Percentiles rank a stretch among this genome's conserved stretches.
Evolutionary conservation across 345 rosid genomes (phyloP).

Genomic region (Cardamine resedifolia): DNA sequence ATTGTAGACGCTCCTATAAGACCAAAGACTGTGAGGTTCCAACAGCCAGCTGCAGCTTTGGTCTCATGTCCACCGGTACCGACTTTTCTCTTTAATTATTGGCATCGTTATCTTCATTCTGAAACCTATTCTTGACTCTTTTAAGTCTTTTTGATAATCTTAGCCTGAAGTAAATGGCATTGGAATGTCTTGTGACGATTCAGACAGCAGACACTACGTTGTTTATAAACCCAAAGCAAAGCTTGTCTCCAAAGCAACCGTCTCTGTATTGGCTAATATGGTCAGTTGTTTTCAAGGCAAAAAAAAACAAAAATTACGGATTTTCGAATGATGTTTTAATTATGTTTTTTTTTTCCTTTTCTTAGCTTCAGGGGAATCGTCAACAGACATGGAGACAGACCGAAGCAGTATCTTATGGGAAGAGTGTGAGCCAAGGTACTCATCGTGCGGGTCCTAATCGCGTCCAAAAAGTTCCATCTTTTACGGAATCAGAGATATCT

Average conservation of each 20-base stretch:
- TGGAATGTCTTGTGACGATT: constrained; percentile 44
- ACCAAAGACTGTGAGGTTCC: constrained; percentile 74
- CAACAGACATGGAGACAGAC: constrained; percentile 35
- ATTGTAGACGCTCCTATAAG: constrained; percentile 59
- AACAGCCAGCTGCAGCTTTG: constrained; percentile 44
- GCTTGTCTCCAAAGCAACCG: constrained; percentile 77
- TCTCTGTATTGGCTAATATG: constrained; percentile 77
- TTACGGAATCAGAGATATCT: constrained; percentile 16
- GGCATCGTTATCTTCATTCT: background rate
- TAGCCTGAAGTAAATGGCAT: constrained; percentile 31
- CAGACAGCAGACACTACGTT: constrained; percentile 47
- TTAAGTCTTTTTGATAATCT: constrained; percentile 6
- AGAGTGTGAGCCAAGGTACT: constrained; percentile 41
- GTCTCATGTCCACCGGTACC: constrained; percentile 51
- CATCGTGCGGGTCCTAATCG: constrained; percentile 10
- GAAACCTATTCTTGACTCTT: constrained; percentile 26
- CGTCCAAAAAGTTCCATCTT: constrained; percentile 41
- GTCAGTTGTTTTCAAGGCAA: constrained; percentile 42
- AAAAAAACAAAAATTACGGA: background rate
- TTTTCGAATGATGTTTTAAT: background rate
- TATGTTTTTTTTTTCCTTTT: constrained; percentile 1
- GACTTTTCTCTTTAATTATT: background rate
- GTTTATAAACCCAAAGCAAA: constrained; percentile 84
- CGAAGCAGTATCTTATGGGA: constrained; percentile 34
- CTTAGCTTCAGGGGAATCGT: constrained; percentile 51